Percentiles rank a stretch among this genome's conserved stretches.
phyloP scores from a whole-genome alignment of 1,139 yeast species.

The Pichia sp. region DNA sequence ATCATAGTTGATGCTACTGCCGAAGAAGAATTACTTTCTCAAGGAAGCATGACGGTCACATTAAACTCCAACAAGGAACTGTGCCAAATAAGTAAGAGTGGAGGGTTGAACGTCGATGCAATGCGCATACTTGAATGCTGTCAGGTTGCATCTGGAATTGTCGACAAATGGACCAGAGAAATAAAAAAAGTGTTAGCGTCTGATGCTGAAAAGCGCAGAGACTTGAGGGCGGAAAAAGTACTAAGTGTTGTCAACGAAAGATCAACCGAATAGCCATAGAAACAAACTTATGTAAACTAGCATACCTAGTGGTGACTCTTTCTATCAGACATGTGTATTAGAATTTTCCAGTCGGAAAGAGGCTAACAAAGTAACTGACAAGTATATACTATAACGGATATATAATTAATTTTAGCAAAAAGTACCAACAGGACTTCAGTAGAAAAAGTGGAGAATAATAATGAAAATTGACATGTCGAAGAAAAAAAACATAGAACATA shows the following conservation, averaged over 20 bases:
- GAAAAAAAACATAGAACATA: conserved; percentile 1
- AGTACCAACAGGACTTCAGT: neutral
- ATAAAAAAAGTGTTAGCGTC: conserved; percentile 54
- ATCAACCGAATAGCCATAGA: conserved; percentile 5
- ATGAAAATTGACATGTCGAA: neutral
- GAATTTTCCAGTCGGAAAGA: no score
- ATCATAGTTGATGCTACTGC: conserved; percentile 72
- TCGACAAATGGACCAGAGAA: conserved; percentile 59
- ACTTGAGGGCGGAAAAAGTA: conserved; percentile 24
- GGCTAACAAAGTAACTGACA: neutral
- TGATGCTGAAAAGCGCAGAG: conserved; percentile 41
- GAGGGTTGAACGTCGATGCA: conserved; percentile 85
- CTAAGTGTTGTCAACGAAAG: conserved; percentile 32
- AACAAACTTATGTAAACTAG: neutral
- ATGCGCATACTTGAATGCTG: conserved; percentile 64
- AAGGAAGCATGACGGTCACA: conserved; percentile 80
- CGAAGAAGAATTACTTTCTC: conserved; percentile 72
- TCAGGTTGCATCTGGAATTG: conserved; percentile 60
- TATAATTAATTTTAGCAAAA: neutral
- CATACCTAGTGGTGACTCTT: no score
- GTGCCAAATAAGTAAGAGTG: conserved; percentile 85
- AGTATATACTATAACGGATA: neutral
- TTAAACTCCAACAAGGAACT: conserved; percentile 85
- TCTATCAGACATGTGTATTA: no score
- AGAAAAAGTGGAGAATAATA: neutral